Base-by-base conservation (phyloP, 1,284 basidiomycete species). In the Leccinum solheimii region DNA sequence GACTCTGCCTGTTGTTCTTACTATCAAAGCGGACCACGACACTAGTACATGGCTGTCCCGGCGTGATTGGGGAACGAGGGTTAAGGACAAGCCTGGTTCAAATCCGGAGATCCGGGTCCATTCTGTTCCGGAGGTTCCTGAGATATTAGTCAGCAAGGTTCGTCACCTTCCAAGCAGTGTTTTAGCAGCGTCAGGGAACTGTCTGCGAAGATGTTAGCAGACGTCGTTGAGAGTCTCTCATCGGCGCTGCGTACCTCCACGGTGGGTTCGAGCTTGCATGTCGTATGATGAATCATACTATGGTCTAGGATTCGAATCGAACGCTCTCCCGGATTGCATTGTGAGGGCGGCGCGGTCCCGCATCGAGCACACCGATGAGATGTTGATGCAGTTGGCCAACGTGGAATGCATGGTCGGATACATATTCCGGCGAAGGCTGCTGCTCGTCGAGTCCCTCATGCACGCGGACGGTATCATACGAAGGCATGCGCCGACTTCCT, bases 361-460 rank as follows among this genome's bases (percentile, higher is more conserved):
- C 1, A 77, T 85, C 1, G 77, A 82, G 45, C 69, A 71, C 23
- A 73, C 80, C 3, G 72, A 77, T 1, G 73, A 79, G n/a, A 66
- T 82, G 10, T 85, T 86, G 1, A 66, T 74, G 1, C 81, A 86
- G 61, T 75, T 89, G 27, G 62, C 62, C 1, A 66, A 81, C 53
- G 86, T 92, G n/a, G 88, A 94, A 72, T 65, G 65, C 3, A 88
- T 90, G 76, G 70, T 94, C 3, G 86, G 83, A 14, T 92, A 94
- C 74, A 81, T 78, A 0, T 94, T 94, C 74, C 71, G 75, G 30
- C 81, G 81, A 60, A 87, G 86, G 59, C 72, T 82, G 5, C 77
- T 94, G 3, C 82, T 94, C 23, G 79, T 91, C n/a, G 89, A 93
- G 72, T 90, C 91, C 30, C 79, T 94, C 43, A 92, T 88, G 0